These are phyloP conservation scores for Letharia lupina DNA, from an alignment of 495 filamentous ascomycete genomes.

Conservation along the genomic window DNA sequence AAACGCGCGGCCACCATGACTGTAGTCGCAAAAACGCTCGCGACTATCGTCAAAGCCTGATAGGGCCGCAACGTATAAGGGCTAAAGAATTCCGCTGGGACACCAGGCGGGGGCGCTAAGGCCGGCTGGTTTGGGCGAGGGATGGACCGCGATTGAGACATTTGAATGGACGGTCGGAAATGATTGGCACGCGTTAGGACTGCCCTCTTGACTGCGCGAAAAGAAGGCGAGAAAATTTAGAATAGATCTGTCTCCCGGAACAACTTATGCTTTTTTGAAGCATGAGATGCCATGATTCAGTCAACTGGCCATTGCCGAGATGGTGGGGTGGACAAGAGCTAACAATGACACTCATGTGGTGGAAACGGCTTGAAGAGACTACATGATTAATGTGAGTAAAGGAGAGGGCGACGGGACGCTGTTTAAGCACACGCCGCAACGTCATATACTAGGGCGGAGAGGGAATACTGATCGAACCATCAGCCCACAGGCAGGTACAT, in stretches of 20 bases:
- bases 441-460: background rate
- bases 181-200: too few relatives aligned
- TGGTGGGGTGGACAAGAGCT: background rate
- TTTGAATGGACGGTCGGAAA: background rate
- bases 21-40: constrained; percentile 11
- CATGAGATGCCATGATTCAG: background rate
- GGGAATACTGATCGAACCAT: background rate
- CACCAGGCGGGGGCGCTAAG: constrained; percentile 20
- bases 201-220: background rate
- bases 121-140: background rate
- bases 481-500: background rate
- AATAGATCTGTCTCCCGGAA: background rate
- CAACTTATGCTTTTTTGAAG: background rate
- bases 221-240: background rate
- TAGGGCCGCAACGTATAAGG: constrained; percentile 21
- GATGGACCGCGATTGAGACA: background rate
- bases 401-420: background rate
- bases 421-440: background rate
- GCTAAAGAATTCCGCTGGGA: constrained; percentile 19
- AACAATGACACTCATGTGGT: background rate
- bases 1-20: constrained; percentile 15
- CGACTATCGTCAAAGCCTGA: constrained; percentile 11
- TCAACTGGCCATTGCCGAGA: background rate
- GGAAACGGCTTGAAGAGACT: too few relatives aligned
- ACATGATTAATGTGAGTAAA: background rate